Conservation (phyloP, 2,329 filamentous ascomycete genomes). For the Penicillium sp. region DNA sequence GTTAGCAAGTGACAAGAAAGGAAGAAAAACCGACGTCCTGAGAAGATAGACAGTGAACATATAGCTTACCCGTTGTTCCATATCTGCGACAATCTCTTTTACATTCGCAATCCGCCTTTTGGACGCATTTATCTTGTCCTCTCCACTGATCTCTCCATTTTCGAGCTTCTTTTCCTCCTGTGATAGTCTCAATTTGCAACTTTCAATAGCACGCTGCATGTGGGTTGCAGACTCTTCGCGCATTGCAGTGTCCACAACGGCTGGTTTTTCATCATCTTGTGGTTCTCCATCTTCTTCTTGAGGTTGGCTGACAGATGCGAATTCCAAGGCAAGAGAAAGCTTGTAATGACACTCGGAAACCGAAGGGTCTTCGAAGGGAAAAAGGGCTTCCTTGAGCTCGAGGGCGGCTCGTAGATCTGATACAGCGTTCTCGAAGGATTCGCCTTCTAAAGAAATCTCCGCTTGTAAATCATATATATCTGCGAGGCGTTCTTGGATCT, state of each 20-base stretch:
- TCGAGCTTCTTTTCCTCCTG: conserved; percentile 50
- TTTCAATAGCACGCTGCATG: conserved; percentile 59
- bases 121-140: conserved; percentile 34
- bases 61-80: conserved; percentile 53
- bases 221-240: conserved; percentile 55
- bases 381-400: conserved; percentile 72
- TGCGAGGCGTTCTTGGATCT: conserved; percentile 79
- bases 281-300: conserved; percentile 21
- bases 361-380: conserved; percentile 74
- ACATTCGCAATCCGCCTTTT: conserved; percentile 54
- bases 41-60: not conserved
- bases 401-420: conserved; percentile 75
- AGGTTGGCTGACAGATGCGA: conserved; percentile 65
- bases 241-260: conserved; percentile 50
- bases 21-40: conserved; percentile 5
- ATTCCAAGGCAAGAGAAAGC: conserved; percentile 89
- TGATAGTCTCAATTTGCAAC: conserved; percentile 52
- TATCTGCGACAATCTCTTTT: conserved; percentile 58
- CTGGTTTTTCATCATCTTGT: conserved; percentile 14
- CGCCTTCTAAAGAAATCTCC: conserved; percentile 95
- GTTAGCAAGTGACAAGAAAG: not conserved
- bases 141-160: conserved; percentile 34
- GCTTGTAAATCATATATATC: conserved; percentile 92
- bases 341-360: conserved; percentile 96
- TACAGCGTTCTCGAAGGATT: conserved; percentile 85